These are phyloP conservation scores for Alternaria incomplexa DNA, from an alignment of 2,329 filamentous ascomycete genomes.

Conservation along the genomic window DNA sequence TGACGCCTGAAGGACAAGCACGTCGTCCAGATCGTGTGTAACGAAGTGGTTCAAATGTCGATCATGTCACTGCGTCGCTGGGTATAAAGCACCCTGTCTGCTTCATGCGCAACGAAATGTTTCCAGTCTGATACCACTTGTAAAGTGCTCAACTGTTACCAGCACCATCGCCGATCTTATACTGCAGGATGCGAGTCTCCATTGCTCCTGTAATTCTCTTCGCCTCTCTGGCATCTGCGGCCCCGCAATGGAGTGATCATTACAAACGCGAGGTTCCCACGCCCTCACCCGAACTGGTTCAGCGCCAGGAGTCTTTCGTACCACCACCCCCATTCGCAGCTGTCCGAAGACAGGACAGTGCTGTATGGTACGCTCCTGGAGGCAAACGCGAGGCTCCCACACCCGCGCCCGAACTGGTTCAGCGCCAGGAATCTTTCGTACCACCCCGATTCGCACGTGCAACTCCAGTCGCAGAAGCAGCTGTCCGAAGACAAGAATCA, in stretches of 20 bases:
- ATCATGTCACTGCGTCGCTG: not conserved
- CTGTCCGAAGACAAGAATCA: not conserved
- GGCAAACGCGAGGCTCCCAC: not conserved
- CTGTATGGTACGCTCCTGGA: not conserved
- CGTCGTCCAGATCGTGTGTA: not conserved
- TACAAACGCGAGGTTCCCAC: not conserved
- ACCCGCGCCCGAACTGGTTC: not conserved
- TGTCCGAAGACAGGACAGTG: not conserved
- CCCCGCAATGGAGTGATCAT: not conserved
- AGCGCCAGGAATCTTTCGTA: not conserved
- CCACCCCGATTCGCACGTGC: not conserved
- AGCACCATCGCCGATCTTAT: not conserved
- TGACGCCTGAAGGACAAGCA: not conserved
- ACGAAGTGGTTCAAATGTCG: not conserved
- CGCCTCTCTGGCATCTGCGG: slow-evolving; percentile 7
- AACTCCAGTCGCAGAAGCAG: not conserved
- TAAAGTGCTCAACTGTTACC: not conserved
- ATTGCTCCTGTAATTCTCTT: not conserved
- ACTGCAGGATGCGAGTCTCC: not conserved
- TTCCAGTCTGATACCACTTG: too few relatives aligned
- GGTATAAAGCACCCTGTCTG: not conserved
- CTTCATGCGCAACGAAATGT: not conserved
- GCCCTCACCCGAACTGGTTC: not conserved
- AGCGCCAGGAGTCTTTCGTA: not conserved
- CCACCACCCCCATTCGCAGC: not conserved